A percentile compares a stretch with the other conserved stretches of the same genome.
These are phyloP conservation scores for Hyaloscypha hepaticicola DNA, from an alignment of 495 filamentous ascomycete genomes.

Conservation along the genomic window DNA sequence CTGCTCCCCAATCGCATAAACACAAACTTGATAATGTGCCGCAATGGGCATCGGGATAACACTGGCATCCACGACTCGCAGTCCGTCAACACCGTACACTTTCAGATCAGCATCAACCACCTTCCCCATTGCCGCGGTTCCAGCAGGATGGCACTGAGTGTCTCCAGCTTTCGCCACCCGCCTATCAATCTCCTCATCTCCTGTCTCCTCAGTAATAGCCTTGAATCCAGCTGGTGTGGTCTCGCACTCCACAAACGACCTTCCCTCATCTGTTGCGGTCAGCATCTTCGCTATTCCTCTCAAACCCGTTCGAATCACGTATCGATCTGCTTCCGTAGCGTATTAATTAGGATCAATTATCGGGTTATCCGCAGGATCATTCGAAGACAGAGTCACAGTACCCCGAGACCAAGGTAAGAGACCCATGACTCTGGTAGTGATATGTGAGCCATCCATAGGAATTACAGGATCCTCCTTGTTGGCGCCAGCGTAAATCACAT, in stretches of 20 bases:
- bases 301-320: conserved; percentile 39
- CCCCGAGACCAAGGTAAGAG: conserved; percentile 40
- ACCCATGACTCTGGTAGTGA: conserved; percentile 36
- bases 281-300: conserved; percentile 48
- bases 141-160: conserved; percentile 60
- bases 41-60: conserved; percentile 52
- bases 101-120: conserved; percentile 57
- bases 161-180: conserved; percentile 43
- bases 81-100: conserved; percentile 51
- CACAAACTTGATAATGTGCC: conserved; percentile 27
- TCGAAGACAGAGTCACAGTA: conserved; percentile 40
- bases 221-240: conserved; percentile 43
- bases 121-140: conserved; percentile 44
- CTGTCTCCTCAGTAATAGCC: conserved; percentile 37
- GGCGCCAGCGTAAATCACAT: conserved; percentile 2
- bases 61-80: conserved; percentile 62
- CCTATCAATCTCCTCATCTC: conserved; percentile 43
- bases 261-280: conserved; percentile 41
- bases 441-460: conserved; percentile 40
- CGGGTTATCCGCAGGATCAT: conserved; percentile 38
- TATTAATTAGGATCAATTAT: conserved; percentile 49
- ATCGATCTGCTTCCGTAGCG: conserved; percentile 40
- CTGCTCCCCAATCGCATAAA: conserved; percentile 61
- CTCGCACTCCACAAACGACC: conserved; percentile 47
- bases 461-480: conserved; percentile 18